Percentiles rank a stretch among this genome's conserved stretches.
These are phyloP conservation scores for Angomonas ambiguus DNA, from an alignment of 208 protist genomes.

Conservation along the genomic window DNA sequence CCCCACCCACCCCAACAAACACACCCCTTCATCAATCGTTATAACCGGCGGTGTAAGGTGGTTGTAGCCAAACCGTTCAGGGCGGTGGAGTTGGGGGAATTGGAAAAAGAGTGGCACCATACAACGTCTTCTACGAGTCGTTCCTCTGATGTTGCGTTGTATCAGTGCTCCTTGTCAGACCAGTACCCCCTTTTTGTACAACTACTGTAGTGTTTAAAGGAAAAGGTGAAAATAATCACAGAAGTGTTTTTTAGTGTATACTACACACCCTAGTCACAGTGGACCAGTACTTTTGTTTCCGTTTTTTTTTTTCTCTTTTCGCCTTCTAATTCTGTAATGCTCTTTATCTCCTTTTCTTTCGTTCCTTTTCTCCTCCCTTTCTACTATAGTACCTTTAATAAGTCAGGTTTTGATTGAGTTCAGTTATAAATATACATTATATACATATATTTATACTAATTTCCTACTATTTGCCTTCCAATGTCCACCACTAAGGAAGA, in stretches of 20 bases:
- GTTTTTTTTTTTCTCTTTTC: constrained; percentile 11
- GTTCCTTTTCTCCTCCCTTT: too few relatives aligned
- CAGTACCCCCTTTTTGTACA: constrained; percentile 71
- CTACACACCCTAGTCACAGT: background rate
- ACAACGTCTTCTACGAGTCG: background rate
- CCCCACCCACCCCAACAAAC: background rate
- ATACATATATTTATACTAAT: background rate
- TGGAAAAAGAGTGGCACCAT: constrained; percentile 19
- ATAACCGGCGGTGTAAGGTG: constrained; percentile 41
- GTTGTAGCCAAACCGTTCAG: constrained; percentile 50
- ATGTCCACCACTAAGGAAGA: too few relatives aligned
- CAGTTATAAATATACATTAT: too few relatives aligned
- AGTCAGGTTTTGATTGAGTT: too few relatives aligned
- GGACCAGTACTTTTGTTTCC: background rate
- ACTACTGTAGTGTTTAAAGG: constrained; percentile 23
- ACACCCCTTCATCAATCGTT: constrained; percentile 29
- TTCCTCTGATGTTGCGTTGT: background rate
- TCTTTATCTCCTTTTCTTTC: constrained; percentile 11
- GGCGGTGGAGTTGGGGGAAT: constrained; percentile 25
- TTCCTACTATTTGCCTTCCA: background rate
- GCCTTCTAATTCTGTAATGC: constrained; percentile 4
- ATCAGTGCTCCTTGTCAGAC: constrained; percentile 59
- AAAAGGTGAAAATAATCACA: background rate
- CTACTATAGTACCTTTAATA: too few relatives aligned
- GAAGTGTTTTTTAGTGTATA: background rate